A percentile compares a stretch with the other conserved stretches of the same genome.
phyloP scores from a whole-genome alignment of 805 yeast genomes.

The Myxozyma sirexii region DNA sequence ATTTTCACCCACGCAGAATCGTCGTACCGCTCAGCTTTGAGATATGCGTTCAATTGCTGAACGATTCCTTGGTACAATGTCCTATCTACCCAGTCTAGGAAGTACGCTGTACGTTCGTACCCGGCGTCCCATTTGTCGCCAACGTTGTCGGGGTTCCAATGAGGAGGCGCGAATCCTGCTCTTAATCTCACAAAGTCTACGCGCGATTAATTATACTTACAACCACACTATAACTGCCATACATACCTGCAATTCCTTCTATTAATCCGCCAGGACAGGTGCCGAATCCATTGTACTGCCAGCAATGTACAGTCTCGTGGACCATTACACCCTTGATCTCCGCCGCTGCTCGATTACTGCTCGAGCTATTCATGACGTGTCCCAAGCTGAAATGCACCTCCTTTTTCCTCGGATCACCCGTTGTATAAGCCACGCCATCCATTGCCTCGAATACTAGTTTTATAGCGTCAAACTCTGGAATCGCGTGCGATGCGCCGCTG shows the following conservation, averaged over 20 bases:
- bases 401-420: background rate
- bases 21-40: background rate
- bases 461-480: background rate
- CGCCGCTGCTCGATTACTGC: background rate
- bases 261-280: constrained; percentile 14
- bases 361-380: background rate
- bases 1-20: constrained; percentile 1
- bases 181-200: constrained; percentile 12
- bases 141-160: constrained; percentile 3
- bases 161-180: constrained; percentile 21
- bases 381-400: constrained; percentile 5
- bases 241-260: constrained; percentile 19
- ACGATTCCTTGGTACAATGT: background rate
- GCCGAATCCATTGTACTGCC: constrained; percentile 19
- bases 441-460: background rate
- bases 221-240: background rate
- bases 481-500: background rate
- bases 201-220: background rate
- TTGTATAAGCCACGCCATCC: constrained; percentile 18
- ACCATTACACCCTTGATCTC: constrained; percentile 17
- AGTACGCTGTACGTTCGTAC: constrained; percentile 15
- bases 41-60: background rate
- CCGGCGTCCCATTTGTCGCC: constrained; percentile 19
- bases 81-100: constrained; percentile 15
- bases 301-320: constrained; percentile 12